Percentiles rank a stretch among this genome's conserved stretches.
These are phyloP conservation scores for Helminthosporium solani DNA, from an alignment of 2,329 filamentous ascomycete species.

Conservation along the genomic window DNA sequence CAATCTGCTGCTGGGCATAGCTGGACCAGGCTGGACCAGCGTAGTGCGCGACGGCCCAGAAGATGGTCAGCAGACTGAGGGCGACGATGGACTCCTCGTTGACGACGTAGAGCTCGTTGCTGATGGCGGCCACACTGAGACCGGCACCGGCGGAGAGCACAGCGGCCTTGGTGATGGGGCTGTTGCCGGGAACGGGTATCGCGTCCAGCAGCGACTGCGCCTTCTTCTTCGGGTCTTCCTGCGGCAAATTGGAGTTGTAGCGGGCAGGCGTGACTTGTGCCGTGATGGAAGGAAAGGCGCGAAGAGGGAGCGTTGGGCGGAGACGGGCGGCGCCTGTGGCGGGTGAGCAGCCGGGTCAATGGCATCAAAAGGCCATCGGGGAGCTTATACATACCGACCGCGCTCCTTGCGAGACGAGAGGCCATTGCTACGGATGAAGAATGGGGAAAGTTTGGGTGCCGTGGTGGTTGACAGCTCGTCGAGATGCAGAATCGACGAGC, in stretches of 20 bases:
- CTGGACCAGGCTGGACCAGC: constrained; percentile 88
- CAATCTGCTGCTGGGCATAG: constrained; percentile 85
- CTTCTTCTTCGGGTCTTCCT: constrained; percentile 93
- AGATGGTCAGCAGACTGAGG: constrained; percentile 89
- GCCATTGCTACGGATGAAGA: constrained; percentile 73
- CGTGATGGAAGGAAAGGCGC: constrained; percentile 72
- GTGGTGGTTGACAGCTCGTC: constrained; percentile 25
- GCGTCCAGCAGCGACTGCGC: constrained; percentile 93
- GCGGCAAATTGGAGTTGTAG: constrained; percentile 73
- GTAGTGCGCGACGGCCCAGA: constrained; percentile 89
- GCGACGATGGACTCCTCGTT: constrained; percentile 98
- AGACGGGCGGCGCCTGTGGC: constrained; percentile 80
- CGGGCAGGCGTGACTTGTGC: constrained; percentile 67
- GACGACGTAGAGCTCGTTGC: constrained; percentile 99
- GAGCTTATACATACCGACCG: constrained; percentile 71
- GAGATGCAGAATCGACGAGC: constrained; percentile 15
- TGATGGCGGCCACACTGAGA: constrained; percentile 90
- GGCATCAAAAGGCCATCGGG: constrained; percentile 31
- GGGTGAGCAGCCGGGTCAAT: constrained; percentile 44
- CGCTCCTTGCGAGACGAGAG: constrained; percentile 94
- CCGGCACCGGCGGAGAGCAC: constrained; percentile 92
- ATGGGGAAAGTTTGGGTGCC: constrained; percentile 40
- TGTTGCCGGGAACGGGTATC: constrained; percentile 90
- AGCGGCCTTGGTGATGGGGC: constrained; percentile 90
- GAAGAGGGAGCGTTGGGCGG: constrained; percentile 71